Base-by-base conservation (phyloP, 1,284 basidiomycete species). In the Leccinum colubrinum region DNA sequence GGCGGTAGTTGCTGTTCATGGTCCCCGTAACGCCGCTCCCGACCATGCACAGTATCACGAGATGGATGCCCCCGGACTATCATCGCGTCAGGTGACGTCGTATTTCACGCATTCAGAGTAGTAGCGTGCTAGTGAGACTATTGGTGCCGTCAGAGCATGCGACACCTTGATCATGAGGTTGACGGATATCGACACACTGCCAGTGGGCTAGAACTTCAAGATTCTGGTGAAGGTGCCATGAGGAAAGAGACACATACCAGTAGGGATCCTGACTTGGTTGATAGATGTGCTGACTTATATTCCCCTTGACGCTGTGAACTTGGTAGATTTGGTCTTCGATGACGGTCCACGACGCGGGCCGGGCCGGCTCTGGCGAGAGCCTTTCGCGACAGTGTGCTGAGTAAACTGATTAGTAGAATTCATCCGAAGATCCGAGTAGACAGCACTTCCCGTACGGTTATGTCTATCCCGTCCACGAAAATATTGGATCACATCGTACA, bases 401-500 rank as follows among this genome's bases (percentile, higher is more conserved):
- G 11, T 48, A 20, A 48, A 48, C 20, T 20, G 20, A 48, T 48
- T 20, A 20, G 46, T 20, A 48, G 11, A 20, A 48, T 20, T 7
- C 46, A 9, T 14, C 11, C 30, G 30, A 33, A 20, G 17, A 12
- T 48, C 9, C 33, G 33, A 35, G 7, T 46, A 46, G 43, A 17
- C 9, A 48, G 46, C 46, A 48, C 46, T 20, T 20, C 17, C 46
- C 46, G 7, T n/a, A 14, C 17, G 9, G 37, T 8, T 30, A 67
- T 71, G 67, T 37, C 65, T 6, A 43, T 51, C 4, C 72, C 72
- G 37, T 78, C 80, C 14, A 87, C 86, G 0, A 78, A 75, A 51
- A 83, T 73, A 7, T 72, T 90, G 15, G 88, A 90, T 64, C 88
- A 90, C 67, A 83, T 90, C 62, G 80, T 90, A 0, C 83, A 90